These are phyloP conservation scores for Thraustochytrium sp. DNA, from an alignment of 352 stramenopile species.

Conservation along the genomic window DNA sequence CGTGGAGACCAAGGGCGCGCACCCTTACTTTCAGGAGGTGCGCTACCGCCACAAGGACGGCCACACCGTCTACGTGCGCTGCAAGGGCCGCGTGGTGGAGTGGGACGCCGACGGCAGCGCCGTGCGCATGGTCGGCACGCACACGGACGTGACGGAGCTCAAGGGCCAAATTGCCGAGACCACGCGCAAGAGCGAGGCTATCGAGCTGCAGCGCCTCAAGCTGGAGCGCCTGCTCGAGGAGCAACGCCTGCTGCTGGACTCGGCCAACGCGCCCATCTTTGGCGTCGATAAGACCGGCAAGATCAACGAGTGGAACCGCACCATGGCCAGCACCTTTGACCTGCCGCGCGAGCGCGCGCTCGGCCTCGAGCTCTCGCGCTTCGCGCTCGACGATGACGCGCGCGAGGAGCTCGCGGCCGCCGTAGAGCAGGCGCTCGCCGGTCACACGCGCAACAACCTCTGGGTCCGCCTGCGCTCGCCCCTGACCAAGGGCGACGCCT, in stretches of 20 bases:
- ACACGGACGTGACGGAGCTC: conserved; percentile 27
- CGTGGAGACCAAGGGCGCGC: neutral
- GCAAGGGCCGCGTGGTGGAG: conserved; percentile 29
- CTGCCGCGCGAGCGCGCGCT: neutral
- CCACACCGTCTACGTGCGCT: conserved; percentile 17
- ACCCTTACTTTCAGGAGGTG: conserved; percentile 32
- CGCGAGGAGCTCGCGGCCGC: neutral
- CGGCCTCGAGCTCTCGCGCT: neutral
- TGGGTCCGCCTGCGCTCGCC: neutral
- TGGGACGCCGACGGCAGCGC: neutral
- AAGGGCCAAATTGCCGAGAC: neutral
- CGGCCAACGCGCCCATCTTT: conserved; percentile 30
- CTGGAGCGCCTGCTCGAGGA: neutral
- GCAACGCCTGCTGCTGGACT: neutral
- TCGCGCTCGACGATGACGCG: neutral
- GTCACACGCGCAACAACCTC: neutral
- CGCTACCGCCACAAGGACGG: conserved; percentile 32
- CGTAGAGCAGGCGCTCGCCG: neutral
- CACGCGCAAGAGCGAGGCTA: neutral
- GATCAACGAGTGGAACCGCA: conserved; percentile 41
- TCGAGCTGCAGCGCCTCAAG: neutral
- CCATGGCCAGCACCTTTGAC: neutral
- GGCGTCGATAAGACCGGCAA: conserved; percentile 2
- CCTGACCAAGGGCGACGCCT: neutral
- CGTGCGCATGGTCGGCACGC: conserved; percentile 31